These are phyloP conservation scores for Aspergillus pseudoglaucus DNA, from an alignment of 2,329 filamentous ascomycete species.

Conservation along the genomic window DNA sequence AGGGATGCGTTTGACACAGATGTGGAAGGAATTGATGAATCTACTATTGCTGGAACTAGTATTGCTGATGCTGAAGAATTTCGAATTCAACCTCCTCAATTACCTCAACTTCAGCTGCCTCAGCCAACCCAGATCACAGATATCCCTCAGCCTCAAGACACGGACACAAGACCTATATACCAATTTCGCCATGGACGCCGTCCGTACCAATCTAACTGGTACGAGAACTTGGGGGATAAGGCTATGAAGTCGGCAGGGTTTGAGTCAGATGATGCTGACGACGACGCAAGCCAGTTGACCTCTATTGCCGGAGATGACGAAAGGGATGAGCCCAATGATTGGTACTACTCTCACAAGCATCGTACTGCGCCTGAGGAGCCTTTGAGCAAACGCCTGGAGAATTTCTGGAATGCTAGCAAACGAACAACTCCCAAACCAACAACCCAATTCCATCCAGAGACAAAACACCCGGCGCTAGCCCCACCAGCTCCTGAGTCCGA, in stretches of 20 bases:
- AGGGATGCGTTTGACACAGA: constrained; percentile 39
- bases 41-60: constrained; percentile 35
- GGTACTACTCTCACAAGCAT: constrained; percentile 22
- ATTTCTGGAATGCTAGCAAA: constrained; percentile 32
- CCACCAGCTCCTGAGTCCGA: constrained; percentile 12
- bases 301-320: constrained; percentile 25
- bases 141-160: constrained; percentile 15
- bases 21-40: constrained; percentile 39
- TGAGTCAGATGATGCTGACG: constrained; percentile 27
- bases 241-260: constrained; percentile 31
- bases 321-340: constrained; percentile 22
- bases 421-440: constrained; percentile 16
- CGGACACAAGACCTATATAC: constrained; percentile 15
- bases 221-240: constrained; percentile 28
- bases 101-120: background rate
- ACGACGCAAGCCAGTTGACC: constrained; percentile 23
- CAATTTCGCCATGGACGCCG: constrained; percentile 21
- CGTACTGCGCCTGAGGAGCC: constrained; percentile 22
- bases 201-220: constrained; percentile 23
- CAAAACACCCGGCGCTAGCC: constrained; percentile 10
- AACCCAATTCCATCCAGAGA: constrained; percentile 12
- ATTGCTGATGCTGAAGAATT: constrained; percentile 29
- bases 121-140: constrained; percentile 6
- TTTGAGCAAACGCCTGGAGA: constrained; percentile 32
- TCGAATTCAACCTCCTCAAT: constrained; percentile 3